phyloP scores from a whole-genome alignment of 495 filamentous ascomycete genomes.

The Pseudevernia furfuracea region DNA sequence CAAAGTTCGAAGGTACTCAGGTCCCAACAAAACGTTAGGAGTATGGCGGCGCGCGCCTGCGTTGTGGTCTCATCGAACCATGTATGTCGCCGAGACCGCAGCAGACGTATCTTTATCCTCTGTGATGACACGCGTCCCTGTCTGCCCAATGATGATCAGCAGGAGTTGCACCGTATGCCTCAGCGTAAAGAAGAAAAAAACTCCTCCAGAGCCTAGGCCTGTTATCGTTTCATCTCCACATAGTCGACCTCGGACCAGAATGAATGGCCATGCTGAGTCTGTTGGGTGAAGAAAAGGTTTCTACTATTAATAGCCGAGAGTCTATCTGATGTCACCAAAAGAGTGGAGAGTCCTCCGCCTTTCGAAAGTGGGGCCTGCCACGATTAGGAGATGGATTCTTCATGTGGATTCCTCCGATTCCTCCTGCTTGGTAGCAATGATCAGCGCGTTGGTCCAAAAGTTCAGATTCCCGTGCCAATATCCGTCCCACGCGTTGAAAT shows the following conservation, averaged over 20 bases:
- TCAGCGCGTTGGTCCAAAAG: not conserved
- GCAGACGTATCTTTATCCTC: not conserved
- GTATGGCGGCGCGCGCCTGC: not conserved
- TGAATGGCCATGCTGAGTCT: too few species aligned
- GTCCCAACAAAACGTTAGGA: not conserved
- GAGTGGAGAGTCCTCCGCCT: too few species aligned
- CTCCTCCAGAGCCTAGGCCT: not conserved
- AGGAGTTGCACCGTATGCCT: not conserved
- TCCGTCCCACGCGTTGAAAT: not conserved
- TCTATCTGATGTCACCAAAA: too few species aligned
- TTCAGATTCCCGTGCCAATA: conserved; percentile 1
- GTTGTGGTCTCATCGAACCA: not conserved
- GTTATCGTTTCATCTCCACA: not conserved
- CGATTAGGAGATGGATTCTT: too few species aligned
- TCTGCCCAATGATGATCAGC: not conserved
- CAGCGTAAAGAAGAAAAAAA: not conserved
- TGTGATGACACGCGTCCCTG: not conserved
- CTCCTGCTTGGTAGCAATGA: not conserved
- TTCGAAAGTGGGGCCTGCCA: too few species aligned
- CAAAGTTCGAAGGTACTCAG: not conserved
- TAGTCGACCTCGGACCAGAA: not conserved
- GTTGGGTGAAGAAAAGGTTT: too few species aligned
- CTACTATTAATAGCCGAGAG: too few species aligned
- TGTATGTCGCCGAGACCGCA: not conserved
- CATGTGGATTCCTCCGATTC: too few species aligned